Base-by-base conservation (phyloP, 805 yeast species). In the Candida caryicola region DNA sequence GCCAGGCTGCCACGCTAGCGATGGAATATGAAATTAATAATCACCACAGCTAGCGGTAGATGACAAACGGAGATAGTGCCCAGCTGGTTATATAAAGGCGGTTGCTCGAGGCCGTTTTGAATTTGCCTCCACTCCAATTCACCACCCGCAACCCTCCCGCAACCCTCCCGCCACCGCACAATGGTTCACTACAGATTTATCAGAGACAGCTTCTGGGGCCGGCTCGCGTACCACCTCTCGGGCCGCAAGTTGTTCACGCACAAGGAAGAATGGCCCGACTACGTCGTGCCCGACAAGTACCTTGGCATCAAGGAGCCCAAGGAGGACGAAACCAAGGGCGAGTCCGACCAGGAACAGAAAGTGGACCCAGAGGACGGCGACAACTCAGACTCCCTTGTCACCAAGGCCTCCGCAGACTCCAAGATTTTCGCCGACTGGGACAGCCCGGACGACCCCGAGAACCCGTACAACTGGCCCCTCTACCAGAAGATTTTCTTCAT, bases 381-480 rank as follows among this genome's bases (percentile, higher is more conserved):
- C 6, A 9, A 9, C 29, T 8, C 29, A 9, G 29, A 5, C 6
- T 8, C 9, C 12, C 9, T 21, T 7, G 9, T 21, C 23, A 8
- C 14, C 29, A 26, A 26, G 14, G 14, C 23, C 10, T 10, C 23
- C 6, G 17, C 9, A 17, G 28, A 32, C 13, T 7, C 16, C 5
- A 13, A 23, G 10, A 31, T 31, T 9, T 31, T 17, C 16, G 57
- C 53, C n/a, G 45, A 45, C 3, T 64, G 64, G 66, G 67, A 65
- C 29, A 65, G 65, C 8, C 71, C 63, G 4, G 70, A 70, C 34
- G 84, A 78, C 49, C 74, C 78, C 1, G 79, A 73, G 41, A 59
- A 74, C 46, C 86, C 86, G 0, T 49, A 58, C 15, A 77, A 77
- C 51, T 81, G 86, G 85, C 62, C 79, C 0, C 17, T 51, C 0